Evolutionary conservation across 192 early-diverging fungal species (phyloP).

Genomic region (Coemansia sp.): DNA sequence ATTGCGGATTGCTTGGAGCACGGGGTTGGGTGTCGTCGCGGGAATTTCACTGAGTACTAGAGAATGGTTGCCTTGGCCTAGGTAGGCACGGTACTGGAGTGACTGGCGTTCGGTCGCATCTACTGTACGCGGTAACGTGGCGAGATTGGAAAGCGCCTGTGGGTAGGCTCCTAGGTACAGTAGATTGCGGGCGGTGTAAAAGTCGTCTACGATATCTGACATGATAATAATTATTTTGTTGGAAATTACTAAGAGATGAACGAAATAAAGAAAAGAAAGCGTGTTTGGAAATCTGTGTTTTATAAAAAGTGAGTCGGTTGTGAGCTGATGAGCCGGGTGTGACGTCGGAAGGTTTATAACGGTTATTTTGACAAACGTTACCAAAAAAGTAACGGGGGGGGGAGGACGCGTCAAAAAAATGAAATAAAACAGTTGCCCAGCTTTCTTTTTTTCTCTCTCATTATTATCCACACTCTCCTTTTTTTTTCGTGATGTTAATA

Average conservation of each 20-base stretch:
- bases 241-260: no score
- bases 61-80: slow-evolving; percentile 76
- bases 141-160: slow-evolving; percentile 65
- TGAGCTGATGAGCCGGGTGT: no score
- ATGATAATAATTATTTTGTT: not conserved
- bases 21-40: slow-evolving; percentile 42
- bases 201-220: slow-evolving; percentile 44
- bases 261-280: no score
- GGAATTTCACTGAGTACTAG: slow-evolving; percentile 70
- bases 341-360: no score
- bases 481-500: not conserved
- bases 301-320: no score
- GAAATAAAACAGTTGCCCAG: no score
- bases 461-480: not conserved
- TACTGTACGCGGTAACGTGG: slow-evolving; percentile 34
- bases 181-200: slow-evolving; percentile 73
- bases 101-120: slow-evolving; percentile 64
- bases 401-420: no score
- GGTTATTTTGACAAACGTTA: no score
- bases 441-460: no score
- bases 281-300: no score
- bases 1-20: slow-evolving; percentile 68
- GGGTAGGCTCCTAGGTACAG: slow-evolving; percentile 76
- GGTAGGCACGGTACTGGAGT: slow-evolving; percentile 77
- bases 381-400: no score